Conservation (phyloP, 2,329 filamentous ascomycete species). For the Claviceps sp. region DNA sequence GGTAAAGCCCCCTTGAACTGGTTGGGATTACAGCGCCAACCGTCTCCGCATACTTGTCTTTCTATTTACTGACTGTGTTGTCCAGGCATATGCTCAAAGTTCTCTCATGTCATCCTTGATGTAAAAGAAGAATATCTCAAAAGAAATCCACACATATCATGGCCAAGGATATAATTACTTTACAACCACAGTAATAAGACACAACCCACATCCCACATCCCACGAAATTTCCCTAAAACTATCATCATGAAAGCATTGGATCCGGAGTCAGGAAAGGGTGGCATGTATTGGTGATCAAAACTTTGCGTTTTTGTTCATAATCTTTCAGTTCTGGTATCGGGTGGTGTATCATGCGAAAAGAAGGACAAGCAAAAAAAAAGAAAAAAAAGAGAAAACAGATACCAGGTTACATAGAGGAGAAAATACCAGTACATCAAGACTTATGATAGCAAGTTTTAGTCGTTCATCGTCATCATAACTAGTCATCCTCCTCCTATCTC, state of each 20-base stretch:
- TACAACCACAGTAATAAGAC: neutral
- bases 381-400: neutral
- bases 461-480: neutral
- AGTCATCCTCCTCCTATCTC: conserved; percentile 4
- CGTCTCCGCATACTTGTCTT: neutral
- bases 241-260: conserved; percentile 4
- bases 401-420: conserved; percentile 5
- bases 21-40: conserved; percentile 2
- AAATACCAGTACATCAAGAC: conserved; percentile 7
- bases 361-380: neutral
- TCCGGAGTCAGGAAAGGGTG: conserved; percentile 6
- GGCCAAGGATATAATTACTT: neutral
- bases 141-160: neutral
- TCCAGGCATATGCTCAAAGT: conserved; percentile 68
- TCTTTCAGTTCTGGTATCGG: conserved; percentile 1
- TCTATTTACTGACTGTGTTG: conserved; percentile 12
- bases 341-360: neutral
- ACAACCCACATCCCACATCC: neutral
- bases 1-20: conserved; percentile 30
- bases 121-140: conserved; percentile 23
- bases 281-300: conserved; percentile 1
- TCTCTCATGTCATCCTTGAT: conserved; percentile 69
- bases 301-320: neutral
- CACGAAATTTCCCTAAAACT: no score
- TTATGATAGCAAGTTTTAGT: conserved; percentile 6